These are phyloP conservation scores for Chlorophyllum brunneum DNA, from an alignment of 768 basidiomycete species.

Conservation along the genomic window DNA sequence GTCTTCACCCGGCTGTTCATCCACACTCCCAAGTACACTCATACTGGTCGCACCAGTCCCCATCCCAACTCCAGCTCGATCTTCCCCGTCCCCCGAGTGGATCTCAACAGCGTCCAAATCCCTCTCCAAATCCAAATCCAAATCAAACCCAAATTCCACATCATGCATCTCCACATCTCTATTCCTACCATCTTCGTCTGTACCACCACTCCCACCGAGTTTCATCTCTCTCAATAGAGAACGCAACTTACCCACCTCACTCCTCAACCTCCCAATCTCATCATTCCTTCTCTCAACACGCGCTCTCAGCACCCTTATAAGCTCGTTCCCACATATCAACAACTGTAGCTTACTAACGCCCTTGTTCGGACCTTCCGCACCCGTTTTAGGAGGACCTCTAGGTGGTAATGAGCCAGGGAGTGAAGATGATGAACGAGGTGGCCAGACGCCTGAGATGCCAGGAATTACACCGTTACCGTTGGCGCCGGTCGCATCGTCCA, in stretches of 20 bases:
- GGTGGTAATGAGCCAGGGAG: constrained; percentile 89
- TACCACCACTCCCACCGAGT: constrained; percentile 27
- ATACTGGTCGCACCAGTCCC: background rate
- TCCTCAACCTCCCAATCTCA: constrained; percentile 66
- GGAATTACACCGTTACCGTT: constrained; percentile 1
- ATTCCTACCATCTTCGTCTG: constrained; percentile 18
- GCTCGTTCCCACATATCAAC: constrained; percentile 88
- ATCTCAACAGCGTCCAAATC: constrained; percentile 57
- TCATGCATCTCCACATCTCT: constrained; percentile 30
- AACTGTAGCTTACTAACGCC: constrained; percentile 92
- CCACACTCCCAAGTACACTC: constrained; percentile 3
- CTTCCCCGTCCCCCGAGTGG: constrained; percentile 5
- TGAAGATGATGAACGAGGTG: constrained; percentile 31
- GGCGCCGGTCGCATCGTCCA: constrained; percentile 23
- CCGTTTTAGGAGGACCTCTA: constrained; percentile 80
- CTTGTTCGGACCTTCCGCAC: constrained; percentile 90
- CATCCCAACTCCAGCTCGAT: constrained; percentile 12
- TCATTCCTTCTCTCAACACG: constrained; percentile 77
- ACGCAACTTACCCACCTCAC: constrained; percentile 62
- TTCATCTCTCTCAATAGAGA: constrained; percentile 24
- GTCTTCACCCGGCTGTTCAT: constrained; percentile 11
- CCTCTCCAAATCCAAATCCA: constrained; percentile 48
- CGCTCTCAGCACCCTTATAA: constrained; percentile 69
- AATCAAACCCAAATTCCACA: constrained; percentile 31
- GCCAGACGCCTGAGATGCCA: constrained; percentile 16